Base-by-base conservation (phyloP, 495 filamentous ascomycete genomes). In the Jackrogersella multiformis region DNA sequence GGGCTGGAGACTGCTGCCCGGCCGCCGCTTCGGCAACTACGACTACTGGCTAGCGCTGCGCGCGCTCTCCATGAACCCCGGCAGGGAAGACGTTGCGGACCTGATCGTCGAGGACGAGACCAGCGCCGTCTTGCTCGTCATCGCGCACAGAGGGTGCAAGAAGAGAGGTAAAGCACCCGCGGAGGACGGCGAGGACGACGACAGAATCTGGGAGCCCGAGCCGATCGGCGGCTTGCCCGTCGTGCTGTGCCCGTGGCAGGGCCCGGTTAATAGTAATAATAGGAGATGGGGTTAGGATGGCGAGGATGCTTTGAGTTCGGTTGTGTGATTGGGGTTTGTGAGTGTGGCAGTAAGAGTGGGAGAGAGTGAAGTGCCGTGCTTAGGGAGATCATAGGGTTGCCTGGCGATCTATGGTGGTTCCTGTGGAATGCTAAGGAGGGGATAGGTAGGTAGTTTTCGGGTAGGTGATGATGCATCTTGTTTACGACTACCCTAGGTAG, bases 81-180 rank as follows among this genome's bases (percentile, higher is more conserved):
- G 4, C 1, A 8, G 3, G 15, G 20, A 18, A 1, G 5, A 2
- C n/a, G 36, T 63, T 9, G 10, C 1, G 20, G 9, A 36, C 5
- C 7, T 56, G 9, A 30, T 64, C 6, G 51, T 49, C 3, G 23
- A n/a, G 5, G 60, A 64, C 12, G n/a, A 21, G 1, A 18, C 23
- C 9, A 56, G 51, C 23, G 60, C 59, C 5, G 60, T 49, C 32
- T 12, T 64, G 21, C 49, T 48, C 9, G 42, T 49, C 36, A 41
- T 13, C 9, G 41, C 8, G 12, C 51, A 39, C 0, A 28, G 39
- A 32, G 28, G 49, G 15, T 55, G 49, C 23, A 38, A n/a, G 41
- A n/a, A n/a, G 28, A 13, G 28, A 5, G 6, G 9, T 6, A 28
- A 18, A 5, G 20, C 2, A 1, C 8, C 1, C 6, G 30, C 6